A percentile compares a stretch with the other conserved stretches of the same genome.
Evolutionary conservation across 352 stramenopile genomes (phyloP).

Genomic region (Globisporangium viniferum): DNA sequence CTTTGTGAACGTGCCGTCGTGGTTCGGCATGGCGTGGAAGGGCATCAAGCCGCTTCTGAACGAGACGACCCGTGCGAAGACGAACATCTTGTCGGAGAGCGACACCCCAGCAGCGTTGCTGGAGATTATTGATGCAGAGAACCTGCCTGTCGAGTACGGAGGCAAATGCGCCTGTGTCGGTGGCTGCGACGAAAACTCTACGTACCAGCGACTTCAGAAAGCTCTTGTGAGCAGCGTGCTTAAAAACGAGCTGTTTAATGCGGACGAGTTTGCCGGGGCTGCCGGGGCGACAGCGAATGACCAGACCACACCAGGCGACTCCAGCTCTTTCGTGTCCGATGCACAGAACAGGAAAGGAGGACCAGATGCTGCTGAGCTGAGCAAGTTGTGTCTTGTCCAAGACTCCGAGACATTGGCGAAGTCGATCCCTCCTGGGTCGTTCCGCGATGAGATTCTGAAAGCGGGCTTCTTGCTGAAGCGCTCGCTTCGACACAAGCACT

Average conservation of each 20-base stretch:
- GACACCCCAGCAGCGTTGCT: slow-evolving; percentile 52
- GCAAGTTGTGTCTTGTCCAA: slow-evolving; percentile 18
- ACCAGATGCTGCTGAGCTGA: slow-evolving; percentile 14
- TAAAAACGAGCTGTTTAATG: slow-evolving; percentile 41
- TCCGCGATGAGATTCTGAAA: slow-evolving; percentile 66
- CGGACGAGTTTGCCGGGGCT: slow-evolving; percentile 20
- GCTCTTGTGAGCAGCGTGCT: slow-evolving; percentile 55
- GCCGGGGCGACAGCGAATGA: neutral
- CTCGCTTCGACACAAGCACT: slow-evolving; percentile 86
- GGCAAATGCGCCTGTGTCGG: slow-evolving; percentile 58
- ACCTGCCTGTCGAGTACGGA: slow-evolving; percentile 69
- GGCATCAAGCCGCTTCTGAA: slow-evolving; percentile 86
- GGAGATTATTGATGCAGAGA: slow-evolving; percentile 60
- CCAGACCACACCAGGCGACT: slow-evolving; percentile 3
- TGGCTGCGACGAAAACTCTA: slow-evolving; percentile 65
- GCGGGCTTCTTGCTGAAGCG: slow-evolving; percentile 81
- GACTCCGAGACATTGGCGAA: slow-evolving; percentile 12
- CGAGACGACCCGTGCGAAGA: slow-evolving; percentile 85
- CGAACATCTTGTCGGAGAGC: slow-evolving; percentile 75
- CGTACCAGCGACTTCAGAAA: slow-evolving; percentile 58
- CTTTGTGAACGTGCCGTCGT: slow-evolving; percentile 89
- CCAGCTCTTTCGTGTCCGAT: slow-evolving; percentile 4
- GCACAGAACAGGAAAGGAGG: slow-evolving; percentile 8
- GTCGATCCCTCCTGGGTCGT: slow-evolving; percentile 37
- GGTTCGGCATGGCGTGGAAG: slow-evolving; percentile 91